Conservation (phyloP, 306 rosid species). For the Herpetospermum pedunculosum region DNA sequence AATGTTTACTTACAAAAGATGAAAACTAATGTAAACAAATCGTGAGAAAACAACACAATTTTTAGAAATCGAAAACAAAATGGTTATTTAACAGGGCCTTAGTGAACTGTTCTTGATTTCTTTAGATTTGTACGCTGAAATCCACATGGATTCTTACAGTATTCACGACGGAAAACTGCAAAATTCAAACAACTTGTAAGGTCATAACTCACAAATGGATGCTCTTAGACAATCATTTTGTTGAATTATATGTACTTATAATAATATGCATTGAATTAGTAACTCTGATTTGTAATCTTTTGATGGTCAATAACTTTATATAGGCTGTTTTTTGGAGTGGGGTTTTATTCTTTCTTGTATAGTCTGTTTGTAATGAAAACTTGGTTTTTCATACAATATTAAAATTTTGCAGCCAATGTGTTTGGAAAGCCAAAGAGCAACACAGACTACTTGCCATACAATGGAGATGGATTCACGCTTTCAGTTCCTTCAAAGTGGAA, state of each 20-base stretch:
- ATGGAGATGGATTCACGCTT: slow-evolving; percentile 78
- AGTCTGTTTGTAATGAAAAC: neutral
- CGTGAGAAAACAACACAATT: too few species aligned
- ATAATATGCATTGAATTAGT: neutral
- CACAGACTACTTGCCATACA: slow-evolving; percentile 70
- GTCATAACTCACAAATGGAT: neutral
- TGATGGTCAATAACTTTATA: neutral
- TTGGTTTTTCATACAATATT: neutral
- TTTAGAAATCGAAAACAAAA: too few species aligned
- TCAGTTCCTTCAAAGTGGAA: slow-evolving; percentile 88
- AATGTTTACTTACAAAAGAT: too few species aligned
- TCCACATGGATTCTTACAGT: too few species aligned
- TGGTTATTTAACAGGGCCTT: too few species aligned
- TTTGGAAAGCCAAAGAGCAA: slow-evolving; percentile 87
- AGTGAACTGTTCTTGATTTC: neutral
- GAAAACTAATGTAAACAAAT: too few species aligned
- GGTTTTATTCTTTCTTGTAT: neutral
- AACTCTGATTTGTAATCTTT: neutral
- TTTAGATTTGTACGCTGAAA: neutral
- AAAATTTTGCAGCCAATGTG: slow-evolving; percentile 68
- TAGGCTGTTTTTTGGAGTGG: neutral
- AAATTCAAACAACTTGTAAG: neutral
- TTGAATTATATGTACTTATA: neutral
- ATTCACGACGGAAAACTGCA: neutral
- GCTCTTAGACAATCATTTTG: neutral